These are phyloP conservation scores for Backusella circina DNA, from an alignment of 192 early-diverging fungal genomes.

Conservation along the genomic window DNA sequence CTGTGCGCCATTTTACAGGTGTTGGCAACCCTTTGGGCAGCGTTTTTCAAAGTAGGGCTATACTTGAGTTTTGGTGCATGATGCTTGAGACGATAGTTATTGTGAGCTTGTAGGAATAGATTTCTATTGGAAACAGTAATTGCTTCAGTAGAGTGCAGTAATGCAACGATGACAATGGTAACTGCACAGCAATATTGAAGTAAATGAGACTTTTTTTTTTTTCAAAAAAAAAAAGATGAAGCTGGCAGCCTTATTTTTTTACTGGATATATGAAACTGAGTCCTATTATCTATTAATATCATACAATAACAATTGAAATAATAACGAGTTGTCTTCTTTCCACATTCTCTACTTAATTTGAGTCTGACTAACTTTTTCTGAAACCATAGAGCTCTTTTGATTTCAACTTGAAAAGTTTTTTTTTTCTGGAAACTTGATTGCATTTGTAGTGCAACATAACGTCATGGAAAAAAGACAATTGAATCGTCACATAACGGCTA, in stretches of 20 bases:
- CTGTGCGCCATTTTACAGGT: conserved; percentile 42
- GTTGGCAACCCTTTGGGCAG: conserved; percentile 38
- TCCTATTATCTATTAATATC: neutral
- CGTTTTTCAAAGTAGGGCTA: conserved; percentile 28
- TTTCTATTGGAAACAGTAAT: neutral
- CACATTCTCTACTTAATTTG: neutral
- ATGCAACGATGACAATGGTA: neutral
- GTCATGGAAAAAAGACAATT: too few relatives aligned
- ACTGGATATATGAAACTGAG: neutral
- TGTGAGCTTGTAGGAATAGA: conserved; percentile 35
- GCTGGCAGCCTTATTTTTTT: neutral
- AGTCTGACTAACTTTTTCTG: neutral
- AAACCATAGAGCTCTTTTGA: neutral
- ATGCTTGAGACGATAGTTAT: conserved; percentile 39
- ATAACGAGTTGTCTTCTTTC: neutral
- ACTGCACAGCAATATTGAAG: neutral
- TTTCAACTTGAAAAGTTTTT: neutral
- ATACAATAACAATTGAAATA: neutral
- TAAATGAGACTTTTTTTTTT: neutral
- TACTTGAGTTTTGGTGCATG: conserved; percentile 36
- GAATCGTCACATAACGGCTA: too few relatives aligned
- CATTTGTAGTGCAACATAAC: neutral
- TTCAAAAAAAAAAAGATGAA: neutral
- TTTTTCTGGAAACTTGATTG: neutral
- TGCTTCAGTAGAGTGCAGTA: neutral